Evolutionary conservation across 1,284 basidiomycete species (phyloP), one percentile per base, ranked within the genome.

Genomic region (Fereydounia khargensis): DNA sequence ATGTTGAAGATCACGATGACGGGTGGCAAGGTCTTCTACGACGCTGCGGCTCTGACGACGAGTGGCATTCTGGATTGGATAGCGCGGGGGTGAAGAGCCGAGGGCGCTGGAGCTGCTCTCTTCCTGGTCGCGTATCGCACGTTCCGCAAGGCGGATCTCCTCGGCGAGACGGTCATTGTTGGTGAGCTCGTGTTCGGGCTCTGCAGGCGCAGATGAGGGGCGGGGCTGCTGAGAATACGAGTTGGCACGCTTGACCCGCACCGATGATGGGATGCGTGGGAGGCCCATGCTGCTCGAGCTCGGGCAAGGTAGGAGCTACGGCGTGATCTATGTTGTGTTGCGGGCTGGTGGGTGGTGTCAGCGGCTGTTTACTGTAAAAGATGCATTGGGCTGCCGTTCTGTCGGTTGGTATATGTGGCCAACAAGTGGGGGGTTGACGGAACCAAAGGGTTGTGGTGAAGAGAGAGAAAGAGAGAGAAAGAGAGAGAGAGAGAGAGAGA

Each of bases 211-310:
- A 2, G 35, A 24, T 1, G 53, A 50, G 13, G n/a, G n/a, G n/a
- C n/a, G n/a, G n/a, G n/a, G n/a, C n/a, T n/a, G n/a, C 3, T 33
- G 25, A 11, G 35, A 20, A 3, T 49, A 37, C 5, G 51, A 37
- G 1, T 60, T 47, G 17, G 36, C 34, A 6, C 57, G 39, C 23
- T 51, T 42, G 25, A 60, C 39, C 9, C 57, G 50, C 28, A 60
- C 55, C 11, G 57, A 60, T 11, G 51, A 54, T 8, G 57, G 57
- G 13, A 60, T 60, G 28, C 57, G 50, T n/a, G n/a, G n/a, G n/a
- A n/a, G n/a, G n/a, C n/a, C n/a, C n/a, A n/a, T n/a, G n/a, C n/a
- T n/a, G n/a, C n/a, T n/a, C n/a, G n/a, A n/a, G n/a, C n/a, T n/a
- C n/a, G n/a, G n/a, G n/a, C n/a, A n/a, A n/a, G n/a, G n/a, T n/a